phyloP scores from a whole-genome alignment of 2,329 filamentous ascomycete species.

The Madurella mycetomatis region DNA sequence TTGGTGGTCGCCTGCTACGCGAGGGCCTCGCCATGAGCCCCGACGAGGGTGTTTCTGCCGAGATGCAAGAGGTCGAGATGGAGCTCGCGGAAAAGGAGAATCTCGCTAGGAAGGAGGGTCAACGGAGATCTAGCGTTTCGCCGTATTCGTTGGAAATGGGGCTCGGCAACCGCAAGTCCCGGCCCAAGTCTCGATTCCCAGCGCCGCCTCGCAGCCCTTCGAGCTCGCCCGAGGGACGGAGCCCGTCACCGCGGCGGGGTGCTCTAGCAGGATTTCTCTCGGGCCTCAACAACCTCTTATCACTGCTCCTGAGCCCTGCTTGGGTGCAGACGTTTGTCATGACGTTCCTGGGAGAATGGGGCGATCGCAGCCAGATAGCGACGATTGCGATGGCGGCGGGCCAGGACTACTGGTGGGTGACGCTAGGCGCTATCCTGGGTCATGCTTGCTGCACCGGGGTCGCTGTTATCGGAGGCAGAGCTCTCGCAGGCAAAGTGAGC shows the following conservation, averaged over 20 bases:
- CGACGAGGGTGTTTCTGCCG: constrained; percentile 87
- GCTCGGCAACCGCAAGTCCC: constrained; percentile 63
- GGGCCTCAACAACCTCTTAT: constrained; percentile 81
- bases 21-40: constrained; percentile 87
- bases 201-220: constrained; percentile 77
- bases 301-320: constrained; percentile 83
- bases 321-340: constrained; percentile 99
- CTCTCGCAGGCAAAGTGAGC: constrained; percentile 90
- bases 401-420: constrained; percentile 99
- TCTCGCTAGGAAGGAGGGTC: constrained; percentile 60
- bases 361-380: constrained; percentile 93
- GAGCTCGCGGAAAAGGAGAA: constrained; percentile 93
- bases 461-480: constrained; percentile 86
- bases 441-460: constrained; percentile 87
- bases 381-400: constrained; percentile 98
- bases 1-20: constrained; percentile 75
- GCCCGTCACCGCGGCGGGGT: constrained; percentile 46
- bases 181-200: constrained; percentile 71
- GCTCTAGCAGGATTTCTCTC: constrained; percentile 40
- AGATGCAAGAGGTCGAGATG: constrained; percentile 95
- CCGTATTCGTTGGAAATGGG: constrained; percentile 80
- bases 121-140: constrained; percentile 64
- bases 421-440: constrained; percentile 77
- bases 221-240: constrained; percentile 61
- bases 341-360: constrained; percentile 98